Evolutionary conservation across 345 rosid species (phyloP).

Genomic region (Cardamine chenopodiifolia): DNA sequence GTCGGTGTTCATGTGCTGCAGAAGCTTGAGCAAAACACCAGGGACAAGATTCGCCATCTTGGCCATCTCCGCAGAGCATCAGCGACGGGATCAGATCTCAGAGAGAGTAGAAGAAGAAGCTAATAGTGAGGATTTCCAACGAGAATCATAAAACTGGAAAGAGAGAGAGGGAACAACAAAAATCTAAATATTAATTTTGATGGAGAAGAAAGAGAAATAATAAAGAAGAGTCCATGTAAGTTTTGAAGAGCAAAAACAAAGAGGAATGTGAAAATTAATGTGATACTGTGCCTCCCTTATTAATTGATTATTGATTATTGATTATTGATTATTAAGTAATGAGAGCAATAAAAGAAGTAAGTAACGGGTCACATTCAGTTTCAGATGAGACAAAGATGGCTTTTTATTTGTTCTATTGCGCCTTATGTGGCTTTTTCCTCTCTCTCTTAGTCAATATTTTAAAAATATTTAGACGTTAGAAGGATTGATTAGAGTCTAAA

Average conservation of each 20-base stretch:
- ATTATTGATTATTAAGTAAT: too few species aligned
- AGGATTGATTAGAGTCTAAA: too few species aligned
- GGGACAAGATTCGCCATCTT: constrained; percentile 96
- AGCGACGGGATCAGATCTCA: constrained; percentile 42
- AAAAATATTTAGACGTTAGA: too few species aligned
- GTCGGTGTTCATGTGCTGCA: constrained; percentile 96
- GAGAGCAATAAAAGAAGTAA: constrained; percentile 35
- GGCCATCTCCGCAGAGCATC: constrained; percentile 71
- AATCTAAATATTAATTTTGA: background rate
- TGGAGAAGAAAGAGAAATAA: background rate
- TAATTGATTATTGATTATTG: too few species aligned
- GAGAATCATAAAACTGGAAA: constrained; percentile 13
- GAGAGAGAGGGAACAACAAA: constrained; percentile 15
- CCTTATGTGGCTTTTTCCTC: constrained; percentile 1
- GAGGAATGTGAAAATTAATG: too few species aligned
- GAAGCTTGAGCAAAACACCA: constrained; percentile 91
- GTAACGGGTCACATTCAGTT: constrained; percentile 35
- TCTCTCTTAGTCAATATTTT: too few species aligned
- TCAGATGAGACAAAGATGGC: constrained; percentile 28
- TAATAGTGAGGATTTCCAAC: constrained; percentile 16
- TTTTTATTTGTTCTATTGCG: constrained; percentile 1
- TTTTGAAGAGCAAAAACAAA: background rate
- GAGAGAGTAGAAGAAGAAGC: constrained; percentile 9
- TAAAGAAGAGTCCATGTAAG: too few species aligned
- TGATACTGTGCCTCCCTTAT: background rate